Conservation (phyloP, 352 stramenopile genomes). For the Pythium phragmitis region DNA sequence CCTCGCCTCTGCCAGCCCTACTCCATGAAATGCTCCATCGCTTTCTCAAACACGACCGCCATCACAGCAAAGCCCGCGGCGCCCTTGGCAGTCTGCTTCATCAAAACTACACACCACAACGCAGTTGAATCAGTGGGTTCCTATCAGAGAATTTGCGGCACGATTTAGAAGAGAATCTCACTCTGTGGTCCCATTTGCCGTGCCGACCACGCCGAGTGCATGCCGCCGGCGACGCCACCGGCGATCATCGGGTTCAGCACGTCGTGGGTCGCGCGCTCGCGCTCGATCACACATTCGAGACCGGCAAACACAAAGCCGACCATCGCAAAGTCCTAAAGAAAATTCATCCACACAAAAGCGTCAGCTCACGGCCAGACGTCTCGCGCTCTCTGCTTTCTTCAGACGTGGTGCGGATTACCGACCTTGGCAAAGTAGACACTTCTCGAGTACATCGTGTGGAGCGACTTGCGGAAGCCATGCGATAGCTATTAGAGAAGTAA, state of each 20-base stretch:
- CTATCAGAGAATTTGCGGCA: neutral
- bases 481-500: slow-evolving; percentile 45
- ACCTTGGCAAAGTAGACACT: slow-evolving; percentile 88
- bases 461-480: slow-evolving; percentile 84
- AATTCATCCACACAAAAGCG: neutral
- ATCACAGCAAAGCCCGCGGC: slow-evolving; percentile 78
- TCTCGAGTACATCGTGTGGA: slow-evolving; percentile 69
- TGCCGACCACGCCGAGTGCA: slow-evolving; percentile 68
- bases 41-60: slow-evolving; percentile 86
- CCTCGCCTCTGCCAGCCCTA: neutral
- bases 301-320: slow-evolving; percentile 80
- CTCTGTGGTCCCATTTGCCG: slow-evolving; percentile 57
- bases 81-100: slow-evolving; percentile 72
- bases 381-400: neutral
- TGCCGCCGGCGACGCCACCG: slow-evolving; percentile 59
- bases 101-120: slow-evolving; percentile 42
- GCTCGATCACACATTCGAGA: slow-evolving; percentile 83
- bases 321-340: slow-evolving; percentile 73
- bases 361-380: neutral
- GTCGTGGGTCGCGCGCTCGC: slow-evolving; percentile 74
- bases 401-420: neutral
- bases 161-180: slow-evolving; percentile 17
- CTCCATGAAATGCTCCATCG: slow-evolving; percentile 57
- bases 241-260: slow-evolving; percentile 78
- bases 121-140: neutral